Evolutionary conservation across 139 green algal genomes (phyloP), one percentile per base, ranked within the genome.

Genomic region (Pleodorina starrii): DNA sequence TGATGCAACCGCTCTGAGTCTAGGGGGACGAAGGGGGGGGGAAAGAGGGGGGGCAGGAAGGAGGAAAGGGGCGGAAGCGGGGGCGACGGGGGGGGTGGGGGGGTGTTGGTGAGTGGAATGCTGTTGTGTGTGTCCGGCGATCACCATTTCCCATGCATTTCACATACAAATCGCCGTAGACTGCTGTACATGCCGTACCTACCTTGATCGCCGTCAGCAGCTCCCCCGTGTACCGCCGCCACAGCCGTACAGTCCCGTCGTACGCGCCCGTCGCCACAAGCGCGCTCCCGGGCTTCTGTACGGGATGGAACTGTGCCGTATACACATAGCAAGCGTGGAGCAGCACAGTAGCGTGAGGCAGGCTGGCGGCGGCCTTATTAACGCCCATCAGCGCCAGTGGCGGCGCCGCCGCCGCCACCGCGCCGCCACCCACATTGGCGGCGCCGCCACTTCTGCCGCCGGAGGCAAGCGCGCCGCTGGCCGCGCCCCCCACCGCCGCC

Each of bases 311-410:
- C 77, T 92, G 85, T 1, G 89, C 89, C 38, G 69, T 72, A 71
- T 94, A 94, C 68, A 93, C 89, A 78, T 90, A 94, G 54, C 83
- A 85, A 23, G 66, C 77, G 66, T 94, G 92, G 69, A 85, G 82
- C 66, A 94, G 90, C 44, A 91, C 75, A 12, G 48, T 90, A 29
- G 85, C 78, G 59, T 80, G 87, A 21, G 51, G 76, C 38, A 63
- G 14, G 48, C 9, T 66, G 14, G 35, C 27, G 35, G 48, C 27
- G 35, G 48, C 60, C 46, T 75, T 80, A 27, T 75, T 80, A 27
- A 40, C 32, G 43, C 42, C 29, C 74, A 42, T 57, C 14, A 85
- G 50, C 23, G 51, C 50, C 50, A 16, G 36, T 36, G 29, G n/a
- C 16, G 50, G 50, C 23, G 51, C 50, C 50, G 29, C 23, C 29